phyloP scores from a whole-genome alignment of 768 basidiomycete species.

The Boletus pseudo-olivaceus region DNA sequence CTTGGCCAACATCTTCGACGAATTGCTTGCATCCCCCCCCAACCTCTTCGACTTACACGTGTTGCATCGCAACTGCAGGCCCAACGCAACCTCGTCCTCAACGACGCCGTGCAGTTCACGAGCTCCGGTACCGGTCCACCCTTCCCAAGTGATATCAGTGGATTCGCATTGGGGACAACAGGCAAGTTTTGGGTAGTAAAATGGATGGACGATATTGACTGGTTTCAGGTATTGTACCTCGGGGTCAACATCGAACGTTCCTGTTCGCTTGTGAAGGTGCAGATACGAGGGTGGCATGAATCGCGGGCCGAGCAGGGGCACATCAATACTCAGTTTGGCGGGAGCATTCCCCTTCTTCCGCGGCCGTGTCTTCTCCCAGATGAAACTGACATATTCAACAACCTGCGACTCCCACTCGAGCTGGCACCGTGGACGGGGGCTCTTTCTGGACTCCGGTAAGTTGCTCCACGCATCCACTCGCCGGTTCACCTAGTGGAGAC shows the following conservation, averaged over 20 bases:
- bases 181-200: neutral
- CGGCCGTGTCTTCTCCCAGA: too few relatives aligned
- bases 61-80: neutral
- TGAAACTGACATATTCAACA: too few relatives aligned
- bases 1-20: neutral
- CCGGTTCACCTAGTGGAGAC: neutral
- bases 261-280: neutral
- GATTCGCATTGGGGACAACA: neutral
- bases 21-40: accelerated
- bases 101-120: neutral
- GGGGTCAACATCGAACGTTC: neutral
- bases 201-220: neutral
- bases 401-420: too few relatives aligned
- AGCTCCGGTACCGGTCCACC: too few relatives aligned
- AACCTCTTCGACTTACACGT: neutral
- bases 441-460: too few relatives aligned
- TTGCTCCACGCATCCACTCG: too few relatives aligned
- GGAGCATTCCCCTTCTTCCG: too few relatives aligned
- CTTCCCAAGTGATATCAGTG: too few relatives aligned
- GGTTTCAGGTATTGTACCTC: neutral
- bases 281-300: too few relatives aligned
- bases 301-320: neutral
- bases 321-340: too few relatives aligned
- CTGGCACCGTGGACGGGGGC: too few relatives aligned
- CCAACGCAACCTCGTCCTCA: neutral